A percentile compares a stretch with the other conserved stretches of the same genome.
Evolutionary conservation across 2,329 filamentous ascomycete genomes (phyloP).

Genomic region (Hypoxylon sp.): DNA sequence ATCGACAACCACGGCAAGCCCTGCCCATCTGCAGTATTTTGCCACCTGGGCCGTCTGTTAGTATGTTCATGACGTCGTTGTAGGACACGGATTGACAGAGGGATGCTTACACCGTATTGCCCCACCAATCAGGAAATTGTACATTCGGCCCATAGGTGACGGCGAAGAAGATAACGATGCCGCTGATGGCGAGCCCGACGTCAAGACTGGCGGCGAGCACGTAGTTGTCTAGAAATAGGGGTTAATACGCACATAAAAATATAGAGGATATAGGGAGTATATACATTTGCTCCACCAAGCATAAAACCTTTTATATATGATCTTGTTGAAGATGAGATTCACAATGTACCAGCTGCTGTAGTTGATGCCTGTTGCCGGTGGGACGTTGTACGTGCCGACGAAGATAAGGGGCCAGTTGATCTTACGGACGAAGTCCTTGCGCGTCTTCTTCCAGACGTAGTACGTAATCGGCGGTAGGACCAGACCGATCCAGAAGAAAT

Average conservation of each 20-base stretch:
- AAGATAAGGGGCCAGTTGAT: conserved; percentile 55
- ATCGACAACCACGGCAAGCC: conserved; percentile 51
- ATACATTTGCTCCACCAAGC: conserved; percentile 64
- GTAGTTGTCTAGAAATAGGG: too few relatives aligned
- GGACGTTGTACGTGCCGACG: conserved; percentile 55
- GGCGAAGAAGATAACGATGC: conserved; percentile 55
- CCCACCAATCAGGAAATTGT: conserved; percentile 54
- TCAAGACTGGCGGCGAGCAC: conserved; percentile 53
- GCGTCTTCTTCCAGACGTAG: conserved; percentile 55
- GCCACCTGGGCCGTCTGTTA: conserved; percentile 45
- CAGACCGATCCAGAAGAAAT: conserved; percentile 65
- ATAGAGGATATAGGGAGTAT: too few relatives aligned
- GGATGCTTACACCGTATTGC: conserved; percentile 54
- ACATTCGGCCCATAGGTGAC: conserved; percentile 52
- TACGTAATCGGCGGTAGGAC: conserved; percentile 59
- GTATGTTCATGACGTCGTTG: conserved; percentile 9
- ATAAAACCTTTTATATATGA: conserved; percentile 56
- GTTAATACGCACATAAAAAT: too few relatives aligned
- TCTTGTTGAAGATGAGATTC: conserved; percentile 60
- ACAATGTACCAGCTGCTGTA: conserved; percentile 58
- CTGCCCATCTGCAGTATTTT: conserved; percentile 52
- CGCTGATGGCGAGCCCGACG: conserved; percentile 51
- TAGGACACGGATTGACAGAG: not conserved
- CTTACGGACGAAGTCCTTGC: conserved; percentile 52
- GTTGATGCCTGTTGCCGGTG: conserved; percentile 54